Percentiles rank a stretch among this genome's conserved stretches.
phyloP scores from a whole-genome alignment of 495 filamentous ascomycete genomes.

The Margaritispora aquatica region DNA sequence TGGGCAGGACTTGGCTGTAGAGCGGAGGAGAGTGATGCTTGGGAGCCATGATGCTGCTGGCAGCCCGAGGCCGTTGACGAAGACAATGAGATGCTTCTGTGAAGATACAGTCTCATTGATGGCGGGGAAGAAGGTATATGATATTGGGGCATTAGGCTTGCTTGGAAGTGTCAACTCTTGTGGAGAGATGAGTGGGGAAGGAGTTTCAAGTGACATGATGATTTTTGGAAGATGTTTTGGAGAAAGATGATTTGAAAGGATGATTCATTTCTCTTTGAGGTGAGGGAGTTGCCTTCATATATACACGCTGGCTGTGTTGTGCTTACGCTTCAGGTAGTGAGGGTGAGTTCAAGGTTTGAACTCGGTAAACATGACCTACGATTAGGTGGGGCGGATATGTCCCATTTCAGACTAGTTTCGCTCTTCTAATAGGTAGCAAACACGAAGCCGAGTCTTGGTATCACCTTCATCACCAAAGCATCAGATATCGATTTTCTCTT shows the following conservation, averaged over 20 bases:
- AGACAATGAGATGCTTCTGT: slow-evolving; percentile 44
- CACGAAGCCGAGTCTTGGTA: background rate
- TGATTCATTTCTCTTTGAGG: background rate
- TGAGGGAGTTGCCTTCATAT: background rate
- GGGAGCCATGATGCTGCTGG: slow-evolving; percentile 44
- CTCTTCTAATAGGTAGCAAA: background rate
- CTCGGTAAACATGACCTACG: too few species aligned
- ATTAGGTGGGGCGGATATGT: too few species aligned
- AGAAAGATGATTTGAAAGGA: background rate
- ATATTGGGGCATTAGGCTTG: slow-evolving; percentile 19
- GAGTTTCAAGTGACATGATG: background rate
- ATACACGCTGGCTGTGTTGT: background rate
- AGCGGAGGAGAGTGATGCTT: slow-evolving; percentile 34
- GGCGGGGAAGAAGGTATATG: slow-evolving; percentile 23
- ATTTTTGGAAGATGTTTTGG: background rate
- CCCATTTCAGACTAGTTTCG: background rate
- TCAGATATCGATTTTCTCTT: background rate
- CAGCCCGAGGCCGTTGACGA: slow-evolving; percentile 54
- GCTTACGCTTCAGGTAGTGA: too few species aligned
- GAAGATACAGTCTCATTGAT: slow-evolving; percentile 9
- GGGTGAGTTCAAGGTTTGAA: too few species aligned
- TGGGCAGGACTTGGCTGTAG: slow-evolving; percentile 23
- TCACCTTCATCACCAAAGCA: background rate
- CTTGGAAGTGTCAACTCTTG: background rate
- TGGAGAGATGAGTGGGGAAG: background rate